phyloP scores from a whole-genome alignment of 2,329 filamentous ascomycete species.

The Thelonectria discophora region DNA sequence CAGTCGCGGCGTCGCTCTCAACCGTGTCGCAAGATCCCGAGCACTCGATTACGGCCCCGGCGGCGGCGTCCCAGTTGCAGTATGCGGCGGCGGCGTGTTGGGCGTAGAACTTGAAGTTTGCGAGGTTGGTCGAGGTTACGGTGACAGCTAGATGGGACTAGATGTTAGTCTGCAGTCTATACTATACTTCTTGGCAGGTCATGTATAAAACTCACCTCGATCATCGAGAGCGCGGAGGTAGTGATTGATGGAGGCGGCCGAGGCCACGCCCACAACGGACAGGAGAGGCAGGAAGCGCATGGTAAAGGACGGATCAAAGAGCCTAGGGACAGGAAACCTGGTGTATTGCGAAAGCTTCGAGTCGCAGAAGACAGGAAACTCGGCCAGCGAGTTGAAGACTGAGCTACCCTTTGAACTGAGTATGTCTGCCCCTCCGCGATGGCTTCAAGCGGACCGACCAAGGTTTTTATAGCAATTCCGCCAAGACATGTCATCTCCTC shows the following conservation, averaged over 20 bases:
- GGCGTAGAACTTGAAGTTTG: slow-evolving; percentile 57
- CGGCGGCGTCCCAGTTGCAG: slow-evolving; percentile 57
- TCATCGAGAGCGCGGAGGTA: slow-evolving; percentile 43
- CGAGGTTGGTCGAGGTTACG: slow-evolving; percentile 47
- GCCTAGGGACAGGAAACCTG: too few species aligned
- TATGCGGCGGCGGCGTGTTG: slow-evolving; percentile 63
- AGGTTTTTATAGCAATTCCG: background rate
- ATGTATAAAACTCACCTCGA: slow-evolving; percentile 45
- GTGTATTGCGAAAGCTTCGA: too few species aligned
- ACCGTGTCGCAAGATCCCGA: slow-evolving; percentile 55
- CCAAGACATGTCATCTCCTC: background rate
- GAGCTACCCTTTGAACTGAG: background rate
- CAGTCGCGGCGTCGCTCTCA: slow-evolving; percentile 52
- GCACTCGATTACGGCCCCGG: slow-evolving; percentile 56
- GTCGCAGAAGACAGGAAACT: background rate
- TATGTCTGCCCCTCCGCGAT: background rate
- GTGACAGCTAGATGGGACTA: slow-evolving; percentile 12
- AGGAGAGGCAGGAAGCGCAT: slow-evolving; percentile 42
- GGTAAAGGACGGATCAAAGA: slow-evolving; percentile 1
- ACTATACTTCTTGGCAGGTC: background rate
- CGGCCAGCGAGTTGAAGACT: background rate
- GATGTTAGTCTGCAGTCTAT: background rate
- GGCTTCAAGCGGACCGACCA: background rate
- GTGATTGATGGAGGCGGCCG: slow-evolving; percentile 39
- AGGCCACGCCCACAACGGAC: slow-evolving; percentile 39